These are phyloP conservation scores for Halenospora varia DNA, from an alignment of 495 filamentous ascomycete species.

Conservation along the genomic window DNA sequence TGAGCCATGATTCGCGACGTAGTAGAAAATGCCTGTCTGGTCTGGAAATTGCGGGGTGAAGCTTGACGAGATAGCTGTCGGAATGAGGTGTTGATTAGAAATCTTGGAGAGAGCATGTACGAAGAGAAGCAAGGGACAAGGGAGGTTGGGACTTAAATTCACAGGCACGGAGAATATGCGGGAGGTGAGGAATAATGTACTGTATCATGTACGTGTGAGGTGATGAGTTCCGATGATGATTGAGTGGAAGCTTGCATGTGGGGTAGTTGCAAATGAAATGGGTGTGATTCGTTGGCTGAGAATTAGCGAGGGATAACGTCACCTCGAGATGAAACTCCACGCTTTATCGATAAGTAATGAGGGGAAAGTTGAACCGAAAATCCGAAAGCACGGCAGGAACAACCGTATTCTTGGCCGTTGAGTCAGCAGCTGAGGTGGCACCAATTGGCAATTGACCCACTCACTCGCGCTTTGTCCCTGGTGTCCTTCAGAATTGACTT, in stretches of 20 bases:
- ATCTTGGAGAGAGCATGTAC: conserved; percentile 3
- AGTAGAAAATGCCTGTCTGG: conserved; percentile 19
- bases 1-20: conserved; percentile 42
- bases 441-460: not conserved
- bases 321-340: not conserved
- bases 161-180: too few relatives aligned
- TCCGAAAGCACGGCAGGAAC: not conserved
- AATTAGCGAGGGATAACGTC: not conserved
- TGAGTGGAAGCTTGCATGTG: not conserved
- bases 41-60: conserved; percentile 8
- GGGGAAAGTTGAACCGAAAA: not conserved
- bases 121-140: too few relatives aligned
- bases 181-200: not conserved
- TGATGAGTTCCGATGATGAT: not conserved
- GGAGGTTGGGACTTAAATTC: too few relatives aligned
- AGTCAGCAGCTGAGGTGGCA: too few relatives aligned
- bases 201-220: not conserved
- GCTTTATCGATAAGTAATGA: not conserved
- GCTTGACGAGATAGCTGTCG: conserved; percentile 8
- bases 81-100: conserved; percentile 6
- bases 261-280: not conserved
- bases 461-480: not conserved
- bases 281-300: not conserved
- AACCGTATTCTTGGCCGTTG: not conserved
- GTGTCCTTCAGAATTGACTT: not conserved